Evolutionary conservation across 1,284 basidiomycete genomes (phyloP), one percentile per base, ranked within the genome.

Genomic region (Ustilago curta): DNA sequence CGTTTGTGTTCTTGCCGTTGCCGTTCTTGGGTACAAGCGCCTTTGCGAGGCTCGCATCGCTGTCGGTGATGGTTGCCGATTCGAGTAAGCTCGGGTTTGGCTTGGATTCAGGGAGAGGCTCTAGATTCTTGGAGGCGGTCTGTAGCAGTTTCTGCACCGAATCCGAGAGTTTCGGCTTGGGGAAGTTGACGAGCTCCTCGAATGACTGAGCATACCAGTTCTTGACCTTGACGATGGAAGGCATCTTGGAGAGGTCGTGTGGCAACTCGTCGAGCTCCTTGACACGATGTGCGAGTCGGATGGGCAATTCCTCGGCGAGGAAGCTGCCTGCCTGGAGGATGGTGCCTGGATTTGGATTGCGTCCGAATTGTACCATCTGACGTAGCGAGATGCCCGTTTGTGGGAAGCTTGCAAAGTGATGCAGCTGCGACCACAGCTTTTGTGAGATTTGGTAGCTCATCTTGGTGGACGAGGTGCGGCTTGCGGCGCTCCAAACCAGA

Each of bases 171-270:
- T 54, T 47, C 0, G 83, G 83, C 35, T 71, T 70, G 43, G 83
- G 83, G 43, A 84, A 84, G 45, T 80, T 67, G 65, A 84, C 71
- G 35, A 84, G 80, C 62, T 84, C 83, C 57, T 98, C 93, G 83
- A 99, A 99, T 18, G 93, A 95, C 87, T 99, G 94, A 0, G 95
- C 96, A 84, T 99, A 99, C 96, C 96, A 99, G 83, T 97, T 91
- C 87, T 96, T 96, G 75, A 99, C 96, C 83, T 93, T 94, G 75
- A 92, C 90, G 76, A 99, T 98, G 50, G 92, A 93, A 0, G 92
- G 91, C 95, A 97, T 97, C 63, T 91, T 90, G 80, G 91, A 91
- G 67, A 99, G 88, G 56, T 94, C 92, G 85, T 97, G 93, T 0
- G 97, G 96, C 5, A 99, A 89, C 78, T 94, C 91, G 81, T 98